Percentiles rank a stretch among this genome's conserved stretches.
phyloP scores from a whole-genome alignment of 208 protist genomes.

The Jaenimonas drosophilae region DNA sequence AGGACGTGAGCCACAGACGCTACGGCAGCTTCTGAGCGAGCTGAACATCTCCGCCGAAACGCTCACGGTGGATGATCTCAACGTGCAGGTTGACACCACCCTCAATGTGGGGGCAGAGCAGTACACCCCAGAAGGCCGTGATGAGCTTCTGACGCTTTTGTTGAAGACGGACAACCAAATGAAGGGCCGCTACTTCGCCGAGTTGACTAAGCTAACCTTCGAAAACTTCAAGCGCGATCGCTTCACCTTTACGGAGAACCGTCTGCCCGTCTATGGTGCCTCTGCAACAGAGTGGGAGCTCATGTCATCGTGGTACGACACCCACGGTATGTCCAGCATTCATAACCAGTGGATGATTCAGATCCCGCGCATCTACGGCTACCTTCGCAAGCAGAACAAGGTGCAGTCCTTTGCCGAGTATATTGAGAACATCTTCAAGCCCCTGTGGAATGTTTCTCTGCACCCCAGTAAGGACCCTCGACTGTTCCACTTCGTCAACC shows the following conservation, averaged over 20 bases:
- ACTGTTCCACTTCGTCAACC: conserved; percentile 94
- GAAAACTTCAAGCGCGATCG: conserved; percentile 91
- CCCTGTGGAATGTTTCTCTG: conserved; percentile 96
- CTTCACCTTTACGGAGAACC: conserved; percentile 92
- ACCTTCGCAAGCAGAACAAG: conserved; percentile 66
- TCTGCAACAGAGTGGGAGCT: conserved; percentile 91
- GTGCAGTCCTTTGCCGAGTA: conserved; percentile 93
- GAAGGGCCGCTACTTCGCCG: conserved; percentile 96
- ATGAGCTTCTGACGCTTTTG: conserved; percentile 93
- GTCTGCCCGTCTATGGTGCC: conserved; percentile 87
- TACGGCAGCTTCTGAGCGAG: conserved; percentile 67
- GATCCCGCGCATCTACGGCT: conserved; percentile 92
- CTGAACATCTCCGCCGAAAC: conserved; percentile 67
- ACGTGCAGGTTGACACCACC: conserved; percentile 88
- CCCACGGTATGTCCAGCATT: conserved; percentile 91
- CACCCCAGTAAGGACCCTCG: conserved; percentile 93
- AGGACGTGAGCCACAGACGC: conserved; percentile 73
- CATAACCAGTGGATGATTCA: conserved; percentile 98
- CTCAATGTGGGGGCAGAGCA: conserved; percentile 82
- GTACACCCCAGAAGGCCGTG: conserved; percentile 90
- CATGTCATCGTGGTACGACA: conserved; percentile 95
- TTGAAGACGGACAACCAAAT: conserved; percentile 98
- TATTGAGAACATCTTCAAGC: conserved; percentile 97
- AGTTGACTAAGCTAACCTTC: conserved; percentile 95
- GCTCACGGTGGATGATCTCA: conserved; percentile 94